Percentiles rank a stretch among this genome's conserved stretches.
These are phyloP conservation scores for Fraxinus angustifolia DNA, from an alignment of 305 asterid genomes.

Conservation along the genomic window DNA sequence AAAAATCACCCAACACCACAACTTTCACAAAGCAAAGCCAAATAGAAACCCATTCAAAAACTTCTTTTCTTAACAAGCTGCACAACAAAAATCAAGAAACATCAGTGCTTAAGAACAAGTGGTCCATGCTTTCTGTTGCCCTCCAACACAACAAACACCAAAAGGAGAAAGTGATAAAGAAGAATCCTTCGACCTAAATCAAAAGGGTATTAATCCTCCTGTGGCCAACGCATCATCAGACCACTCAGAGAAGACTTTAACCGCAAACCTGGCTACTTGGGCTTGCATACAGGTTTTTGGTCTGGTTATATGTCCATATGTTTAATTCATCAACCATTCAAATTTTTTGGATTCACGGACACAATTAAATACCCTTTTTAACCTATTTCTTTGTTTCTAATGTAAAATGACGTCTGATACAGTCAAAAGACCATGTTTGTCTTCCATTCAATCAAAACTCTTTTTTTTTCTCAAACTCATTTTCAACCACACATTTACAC, in stretches of 20 bases:
- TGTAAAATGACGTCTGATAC: neutral
- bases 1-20: neutral
- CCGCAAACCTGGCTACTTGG: neutral
- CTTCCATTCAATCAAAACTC: neutral
- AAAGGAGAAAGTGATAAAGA: neutral
- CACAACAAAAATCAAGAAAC: neutral
- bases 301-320: neutral
- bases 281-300: neutral
- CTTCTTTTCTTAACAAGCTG: neutral
- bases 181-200: neutral
- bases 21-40: neutral
- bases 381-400: neutral
- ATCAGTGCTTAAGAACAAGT: neutral
- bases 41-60: neutral
- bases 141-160: neutral
- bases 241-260: neutral
- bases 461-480: neutral
- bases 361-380: neutral
- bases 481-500: neutral
- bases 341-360: neutral
- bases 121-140: neutral
- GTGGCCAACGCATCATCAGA: neutral
- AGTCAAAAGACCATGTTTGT: neutral
- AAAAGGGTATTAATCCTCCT: neutral
- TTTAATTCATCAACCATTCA: neutral